Evolutionary conservation across 805 yeast species (phyloP).

Genomic region (Metschnikowia similis): DNA sequence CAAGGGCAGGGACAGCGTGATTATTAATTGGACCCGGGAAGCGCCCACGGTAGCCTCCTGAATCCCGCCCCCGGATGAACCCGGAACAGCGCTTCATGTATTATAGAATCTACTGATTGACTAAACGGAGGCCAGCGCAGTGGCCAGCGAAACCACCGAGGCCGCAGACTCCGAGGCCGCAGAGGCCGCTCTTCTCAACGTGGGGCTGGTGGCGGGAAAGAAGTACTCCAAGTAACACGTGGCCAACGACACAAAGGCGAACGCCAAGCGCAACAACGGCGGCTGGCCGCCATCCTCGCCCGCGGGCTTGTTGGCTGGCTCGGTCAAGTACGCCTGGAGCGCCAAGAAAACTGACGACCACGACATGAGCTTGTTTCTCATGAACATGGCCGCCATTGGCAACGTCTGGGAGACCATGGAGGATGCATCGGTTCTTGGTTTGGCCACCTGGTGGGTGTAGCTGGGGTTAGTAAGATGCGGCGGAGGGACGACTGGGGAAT

Average conservation of each 20-base stretch:
- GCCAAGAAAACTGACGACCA: slow-evolving; percentile 55
- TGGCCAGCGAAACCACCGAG: slow-evolving; percentile 14
- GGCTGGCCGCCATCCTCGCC: slow-evolving; percentile 34
- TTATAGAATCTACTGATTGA: not conserved
- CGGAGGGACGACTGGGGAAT: too few relatives aligned
- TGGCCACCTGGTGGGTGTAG: slow-evolving; percentile 48
- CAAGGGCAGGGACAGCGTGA: slow-evolving; percentile 26
- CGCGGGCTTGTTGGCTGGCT: slow-evolving; percentile 33
- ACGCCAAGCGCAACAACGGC: slow-evolving; percentile 42
- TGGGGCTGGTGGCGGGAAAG: slow-evolving; percentile 41
- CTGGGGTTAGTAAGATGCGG: slow-evolving; percentile 19
- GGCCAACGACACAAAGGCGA: slow-evolving; percentile 44
- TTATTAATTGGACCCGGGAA: slow-evolving; percentile 9
- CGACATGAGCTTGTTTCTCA: slow-evolving; percentile 51
- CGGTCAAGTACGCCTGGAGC: slow-evolving; percentile 44
- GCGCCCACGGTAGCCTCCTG: too few relatives aligned
- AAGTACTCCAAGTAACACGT: slow-evolving; percentile 54
- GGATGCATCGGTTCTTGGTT: slow-evolving; percentile 42
- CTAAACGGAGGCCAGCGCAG: slow-evolving; percentile 6
- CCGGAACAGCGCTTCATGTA: not conserved
- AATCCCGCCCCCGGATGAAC: too few relatives aligned
- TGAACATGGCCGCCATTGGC: slow-evolving; percentile 68
- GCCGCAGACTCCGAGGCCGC: slow-evolving; percentile 10
- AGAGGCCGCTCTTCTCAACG: slow-evolving; percentile 21
- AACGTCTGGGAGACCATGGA: slow-evolving; percentile 51